A percentile compares a stretch with the other conserved stretches of the same genome.
Evolutionary conservation across 768 basidiomycete genomes (phyloP).

Genomic region (Rhodotorula graminis): DNA sequence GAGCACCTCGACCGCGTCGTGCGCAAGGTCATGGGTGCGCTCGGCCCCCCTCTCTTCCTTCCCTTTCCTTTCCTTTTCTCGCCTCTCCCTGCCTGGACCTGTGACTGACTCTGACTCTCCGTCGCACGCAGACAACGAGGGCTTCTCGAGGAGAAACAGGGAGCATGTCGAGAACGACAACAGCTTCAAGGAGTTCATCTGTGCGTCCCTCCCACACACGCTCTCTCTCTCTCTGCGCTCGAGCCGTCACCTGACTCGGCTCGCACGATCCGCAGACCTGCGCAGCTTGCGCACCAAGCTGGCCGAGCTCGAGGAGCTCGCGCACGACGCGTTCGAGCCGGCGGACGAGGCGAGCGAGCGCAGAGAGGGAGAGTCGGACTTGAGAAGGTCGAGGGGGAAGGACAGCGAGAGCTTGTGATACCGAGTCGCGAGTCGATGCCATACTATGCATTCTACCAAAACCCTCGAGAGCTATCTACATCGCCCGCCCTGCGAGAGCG

Average conservation of each 20-base stretch:
- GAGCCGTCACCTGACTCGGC: neutral
- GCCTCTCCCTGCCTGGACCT: too few species aligned
- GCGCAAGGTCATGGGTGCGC: conserved; percentile 22
- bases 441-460: neutral
- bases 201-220: conserved; percentile 2
- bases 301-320: conserved; percentile 4
- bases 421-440: neutral
- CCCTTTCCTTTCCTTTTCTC: too few species aligned
- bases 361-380: neutral
- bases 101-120: neutral
- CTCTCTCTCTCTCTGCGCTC: neutral
- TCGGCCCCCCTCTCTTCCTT: neutral
- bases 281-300: conserved; percentile 18
- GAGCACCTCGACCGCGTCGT: conserved; percentile 8
- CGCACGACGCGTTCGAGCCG: neutral
- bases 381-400: neutral
- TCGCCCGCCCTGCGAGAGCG: too few species aligned
- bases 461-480: too few species aligned
- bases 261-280: conserved; percentile 3
- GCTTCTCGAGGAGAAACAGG: conserved; percentile 5
- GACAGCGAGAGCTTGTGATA: neutral
- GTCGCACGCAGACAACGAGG: conserved; percentile 4
- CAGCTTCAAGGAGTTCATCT: conserved; percentile 22
- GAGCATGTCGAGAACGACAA: conserved; percentile 21
- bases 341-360: neutral